Evolutionary conservation across 495 filamentous ascomycete genomes (phyloP).

Genomic region (Tuber calosporum): DNA sequence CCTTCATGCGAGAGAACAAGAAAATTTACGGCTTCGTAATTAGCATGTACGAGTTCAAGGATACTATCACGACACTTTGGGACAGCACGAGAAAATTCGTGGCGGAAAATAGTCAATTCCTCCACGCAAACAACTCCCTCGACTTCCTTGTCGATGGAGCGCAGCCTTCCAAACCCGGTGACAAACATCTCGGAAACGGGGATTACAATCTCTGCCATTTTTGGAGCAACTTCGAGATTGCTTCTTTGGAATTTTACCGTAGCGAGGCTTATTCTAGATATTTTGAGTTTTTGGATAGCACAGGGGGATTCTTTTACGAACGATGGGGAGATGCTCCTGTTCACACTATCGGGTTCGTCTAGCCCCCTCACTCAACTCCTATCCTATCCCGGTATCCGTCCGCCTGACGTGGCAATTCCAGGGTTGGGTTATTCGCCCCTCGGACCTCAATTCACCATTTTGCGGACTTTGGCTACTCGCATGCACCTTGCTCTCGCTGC

Average conservation of each 20-base stretch:
- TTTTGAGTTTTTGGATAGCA: conserved; percentile 47
- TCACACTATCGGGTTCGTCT: conserved; percentile 46
- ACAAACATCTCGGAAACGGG: conserved; percentile 29
- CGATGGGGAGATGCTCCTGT: conserved; percentile 55
- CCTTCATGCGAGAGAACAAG: conserved; percentile 48
- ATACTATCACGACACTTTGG: conserved; percentile 39
- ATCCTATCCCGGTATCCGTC: neutral
- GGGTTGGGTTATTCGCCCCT: conserved; percentile 42
- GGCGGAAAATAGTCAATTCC: conserved; percentile 25
- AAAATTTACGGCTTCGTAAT: conserved; percentile 53
- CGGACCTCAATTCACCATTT: conserved; percentile 50
- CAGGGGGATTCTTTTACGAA: conserved; percentile 52
- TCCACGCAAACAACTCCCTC: conserved; percentile 45
- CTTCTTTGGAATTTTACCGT: conserved; percentile 50
- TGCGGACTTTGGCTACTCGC: conserved; percentile 49
- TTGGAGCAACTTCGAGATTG: conserved; percentile 56
- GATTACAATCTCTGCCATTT: conserved; percentile 53
- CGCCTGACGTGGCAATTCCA: neutral
- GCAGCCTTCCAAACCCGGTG: conserved; percentile 14
- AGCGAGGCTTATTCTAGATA: conserved; percentile 48
- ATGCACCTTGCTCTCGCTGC: conserved; percentile 33
- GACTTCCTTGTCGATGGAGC: conserved; percentile 46
- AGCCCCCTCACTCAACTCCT: conserved; percentile 27
- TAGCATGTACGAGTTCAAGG: conserved; percentile 48
- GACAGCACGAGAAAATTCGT: conserved; percentile 36